Evolutionary conservation across 345 rosid species (phyloP), one percentile per base, ranked within the genome.

Genomic region (Lumnitzera littorea): DNA sequence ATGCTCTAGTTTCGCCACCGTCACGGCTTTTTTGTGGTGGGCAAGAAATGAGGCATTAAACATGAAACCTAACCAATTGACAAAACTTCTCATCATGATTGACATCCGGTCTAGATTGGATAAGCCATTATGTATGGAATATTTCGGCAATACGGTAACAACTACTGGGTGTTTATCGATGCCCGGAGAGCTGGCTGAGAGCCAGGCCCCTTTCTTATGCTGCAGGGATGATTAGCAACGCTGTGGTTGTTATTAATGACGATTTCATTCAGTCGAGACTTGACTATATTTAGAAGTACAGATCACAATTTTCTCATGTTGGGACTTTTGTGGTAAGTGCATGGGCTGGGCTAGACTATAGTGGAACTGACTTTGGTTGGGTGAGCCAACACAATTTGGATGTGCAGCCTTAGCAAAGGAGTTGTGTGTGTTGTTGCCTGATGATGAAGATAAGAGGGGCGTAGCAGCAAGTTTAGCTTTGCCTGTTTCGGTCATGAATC

Each of bases 311-410:
- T n/a, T n/a, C n/a, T n/a, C n/a, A n/a, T n/a, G n/a, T n/a, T n/a
- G n/a, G n/a, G n/a, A n/a, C n/a, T n/a, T n/a, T n/a, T n/a, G n/a
- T n/a, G n/a, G n/a, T n/a, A n/a, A n/a, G n/a, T n/a, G n/a, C n/a
- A n/a, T n/a, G n/a, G n/a, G n/a, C 57, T 31, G 54, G 46, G 49
- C 59, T 43, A 5, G 51, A 66, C 1, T 56, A 51, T 46, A 64
- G 62, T 43, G 2, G 31, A 12, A 27, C 67, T 0, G 12, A 71
- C 65, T 71, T 71, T n/a, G 75, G 72, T 50, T 67, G 72, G 76
- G 76, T 65, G 62, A 62, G 60, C 65, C 76, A 46, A 50, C 55
- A 15, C 64, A 72, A 50, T 67, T 72, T 24, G 69, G 65, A 11
- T 63, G 58, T 48, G 60, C 17, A 3, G 4, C 5, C 24, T 12